Conservation (phyloP, 768 basidiomycete genomes). For the Mycena floridula region DNA sequence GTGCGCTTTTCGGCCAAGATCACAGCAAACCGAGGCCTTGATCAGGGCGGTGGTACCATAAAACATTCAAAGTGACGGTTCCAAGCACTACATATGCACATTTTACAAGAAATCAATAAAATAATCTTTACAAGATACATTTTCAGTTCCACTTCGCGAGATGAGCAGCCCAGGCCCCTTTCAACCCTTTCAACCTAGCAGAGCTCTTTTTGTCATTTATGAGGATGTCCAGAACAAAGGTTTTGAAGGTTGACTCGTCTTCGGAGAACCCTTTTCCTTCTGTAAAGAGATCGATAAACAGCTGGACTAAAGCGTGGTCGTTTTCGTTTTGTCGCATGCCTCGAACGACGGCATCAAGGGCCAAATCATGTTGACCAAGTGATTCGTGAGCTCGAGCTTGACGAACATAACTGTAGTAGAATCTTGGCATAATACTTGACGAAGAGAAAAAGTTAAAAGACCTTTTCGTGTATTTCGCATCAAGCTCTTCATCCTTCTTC, state of each 20-base stretch:
- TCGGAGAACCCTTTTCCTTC: slow-evolving; percentile 17
- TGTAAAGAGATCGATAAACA: slow-evolving; percentile 18
- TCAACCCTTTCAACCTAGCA: slow-evolving; percentile 10
- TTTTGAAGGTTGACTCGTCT: slow-evolving; percentile 16
- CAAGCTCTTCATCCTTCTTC: slow-evolving; percentile 15
- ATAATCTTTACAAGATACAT: too few relatives aligned
- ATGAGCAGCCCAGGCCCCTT: slow-evolving; percentile 20
- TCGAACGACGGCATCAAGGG: slow-evolving; percentile 19
- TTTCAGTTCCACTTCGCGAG: too few relatives aligned
- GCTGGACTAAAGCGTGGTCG: slow-evolving; percentile 17
- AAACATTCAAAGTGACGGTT: too few relatives aligned
- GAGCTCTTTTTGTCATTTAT: slow-evolving; percentile 10
- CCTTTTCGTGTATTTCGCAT: slow-evolving; percentile 26
- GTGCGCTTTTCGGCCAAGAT: not conserved
- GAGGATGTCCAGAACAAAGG: slow-evolving; percentile 13
- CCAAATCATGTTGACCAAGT: slow-evolving; percentile 14
- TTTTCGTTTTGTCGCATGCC: too few relatives aligned
- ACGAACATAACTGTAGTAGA: slow-evolving; percentile 21
- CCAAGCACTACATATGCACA: too few relatives aligned
- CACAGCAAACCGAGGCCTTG: slow-evolving; percentile 18
- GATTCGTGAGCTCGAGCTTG: slow-evolving; percentile 22
- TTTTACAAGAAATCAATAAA: too few relatives aligned
- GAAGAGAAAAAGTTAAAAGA: slow-evolving; percentile 12
- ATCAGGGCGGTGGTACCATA: too few relatives aligned
- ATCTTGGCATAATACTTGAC: not conserved